phyloP scores from a whole-genome alignment of 2,329 filamentous ascomycete species.

The Botrytis sinoallii region DNA sequence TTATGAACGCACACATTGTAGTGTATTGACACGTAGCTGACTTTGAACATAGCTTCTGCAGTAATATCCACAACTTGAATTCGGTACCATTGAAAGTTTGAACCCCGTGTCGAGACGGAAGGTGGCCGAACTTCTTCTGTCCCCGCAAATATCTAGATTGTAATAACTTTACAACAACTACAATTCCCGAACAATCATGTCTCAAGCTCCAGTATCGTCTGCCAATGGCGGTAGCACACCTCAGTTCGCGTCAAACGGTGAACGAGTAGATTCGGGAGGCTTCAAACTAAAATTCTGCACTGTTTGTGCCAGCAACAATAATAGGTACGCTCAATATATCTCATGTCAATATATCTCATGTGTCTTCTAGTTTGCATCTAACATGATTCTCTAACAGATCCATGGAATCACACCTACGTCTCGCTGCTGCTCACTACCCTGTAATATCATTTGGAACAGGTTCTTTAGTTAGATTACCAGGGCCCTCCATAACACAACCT shows the following conservation, averaged over 20 bases:
- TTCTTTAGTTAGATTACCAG: slow-evolving; percentile 87
- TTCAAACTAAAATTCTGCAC: slow-evolving; percentile 97
- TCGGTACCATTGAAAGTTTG: background rate
- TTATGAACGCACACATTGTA: background rate
- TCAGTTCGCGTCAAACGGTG: slow-evolving; percentile 26
- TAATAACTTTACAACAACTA: background rate
- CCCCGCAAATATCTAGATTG: background rate
- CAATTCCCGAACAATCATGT: slow-evolving; percentile 5
- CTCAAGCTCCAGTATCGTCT: slow-evolving; percentile 21
- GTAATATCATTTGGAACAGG: slow-evolving; percentile 98
- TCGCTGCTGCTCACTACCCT: slow-evolving; percentile 84
- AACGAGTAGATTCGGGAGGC: slow-evolving; percentile 39
- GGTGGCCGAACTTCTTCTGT: background rate
- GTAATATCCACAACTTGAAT: slow-evolving; percentile 7
- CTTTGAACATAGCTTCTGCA: slow-evolving; percentile 9
- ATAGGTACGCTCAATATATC: slow-evolving; percentile 59
- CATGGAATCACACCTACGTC: slow-evolving; percentile 98
- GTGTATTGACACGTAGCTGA: slow-evolving; percentile 13
- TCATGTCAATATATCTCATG: slow-evolving; percentile 16
- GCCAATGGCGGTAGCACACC: slow-evolving; percentile 24
- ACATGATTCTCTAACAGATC: slow-evolving; percentile 51
- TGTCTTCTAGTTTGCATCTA: background rate
- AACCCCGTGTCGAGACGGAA: slow-evolving; percentile 10
- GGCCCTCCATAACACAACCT: slow-evolving; percentile 84
- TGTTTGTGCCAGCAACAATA: slow-evolving; percentile 98